A percentile compares a stretch with the other conserved stretches of the same genome.
These are phyloP conservation scores for Microascus cirrosus DNA, from an alignment of 2,329 filamentous ascomycete genomes.

Conservation along the genomic window DNA sequence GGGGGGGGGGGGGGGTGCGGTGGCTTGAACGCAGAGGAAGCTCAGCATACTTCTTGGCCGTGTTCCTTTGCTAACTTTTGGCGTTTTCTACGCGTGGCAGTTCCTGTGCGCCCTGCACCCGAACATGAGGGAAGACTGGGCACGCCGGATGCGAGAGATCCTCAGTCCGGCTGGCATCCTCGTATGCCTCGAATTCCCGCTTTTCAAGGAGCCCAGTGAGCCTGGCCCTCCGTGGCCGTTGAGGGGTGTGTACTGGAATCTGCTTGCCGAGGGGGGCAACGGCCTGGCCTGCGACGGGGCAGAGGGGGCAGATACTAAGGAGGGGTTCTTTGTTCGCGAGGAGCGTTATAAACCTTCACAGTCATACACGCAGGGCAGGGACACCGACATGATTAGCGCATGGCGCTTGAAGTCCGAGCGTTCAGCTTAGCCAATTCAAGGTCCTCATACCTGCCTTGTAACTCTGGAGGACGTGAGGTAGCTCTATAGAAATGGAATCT, in stretches of 20 bases:
- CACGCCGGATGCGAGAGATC: background rate
- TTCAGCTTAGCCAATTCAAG: no score
- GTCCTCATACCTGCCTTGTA: no score
- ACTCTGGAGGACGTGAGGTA: no score
- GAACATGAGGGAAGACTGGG: background rate
- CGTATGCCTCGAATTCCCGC: conserved; percentile 1
- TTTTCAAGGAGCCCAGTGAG: background rate
- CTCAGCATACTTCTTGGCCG: no score
- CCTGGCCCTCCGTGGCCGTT: conserved; percentile 2
- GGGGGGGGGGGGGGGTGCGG: no score
- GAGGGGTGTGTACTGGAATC: conserved; percentile 1
- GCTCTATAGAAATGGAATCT: no score
- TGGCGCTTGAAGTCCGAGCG: background rate
- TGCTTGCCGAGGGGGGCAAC: background rate
- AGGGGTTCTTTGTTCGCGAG: background rate
- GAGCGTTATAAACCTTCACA: background rate
- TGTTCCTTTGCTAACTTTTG: no score
- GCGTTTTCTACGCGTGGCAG: no score
- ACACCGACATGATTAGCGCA: background rate
- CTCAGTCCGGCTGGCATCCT: background rate
- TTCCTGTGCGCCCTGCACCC: background rate
- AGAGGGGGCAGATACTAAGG: background rate
- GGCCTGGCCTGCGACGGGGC: background rate
- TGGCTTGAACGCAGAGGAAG: no score
- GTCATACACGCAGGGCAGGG: background rate